Conservation (phyloP, 140 eudicot species). For the Cichorium intybus region DNA sequence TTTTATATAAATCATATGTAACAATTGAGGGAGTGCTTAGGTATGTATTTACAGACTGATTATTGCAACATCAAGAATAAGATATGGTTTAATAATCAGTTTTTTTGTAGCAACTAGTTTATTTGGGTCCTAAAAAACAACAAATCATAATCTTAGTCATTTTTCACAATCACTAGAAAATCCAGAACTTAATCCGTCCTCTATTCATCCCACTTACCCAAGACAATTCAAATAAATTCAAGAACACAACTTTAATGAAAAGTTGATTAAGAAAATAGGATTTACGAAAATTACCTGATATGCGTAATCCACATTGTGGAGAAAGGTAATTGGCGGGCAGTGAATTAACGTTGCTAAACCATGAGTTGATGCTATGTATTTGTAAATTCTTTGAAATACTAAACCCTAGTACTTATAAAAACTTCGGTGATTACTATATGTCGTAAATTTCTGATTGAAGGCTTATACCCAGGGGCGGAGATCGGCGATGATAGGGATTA, state of each 20-base stretch:
- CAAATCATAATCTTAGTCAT: too few species aligned
- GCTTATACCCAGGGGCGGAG: too few species aligned
- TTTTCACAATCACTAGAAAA: too few species aligned
- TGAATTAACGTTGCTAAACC: conserved; percentile 21
- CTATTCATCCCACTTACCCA: conserved; percentile 1
- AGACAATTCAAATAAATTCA: background rate
- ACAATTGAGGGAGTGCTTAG: too few species aligned
- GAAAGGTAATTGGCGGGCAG: conserved; percentile 8
- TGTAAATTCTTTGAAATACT: conserved; percentile 18
- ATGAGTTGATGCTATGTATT: conserved; percentile 30
- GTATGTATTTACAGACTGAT: too few species aligned
- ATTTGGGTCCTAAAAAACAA: too few species aligned
- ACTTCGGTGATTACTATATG: background rate
- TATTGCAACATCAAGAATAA: too few species aligned
- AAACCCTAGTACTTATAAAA: conserved; percentile 5
- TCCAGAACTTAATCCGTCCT: too few species aligned
- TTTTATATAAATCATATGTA: too few species aligned
- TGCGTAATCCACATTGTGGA: conserved; percentile 12
- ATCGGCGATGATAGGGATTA: too few species aligned
- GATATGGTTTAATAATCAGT: background rate
- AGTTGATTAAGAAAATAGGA: background rate
- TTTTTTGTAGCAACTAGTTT: background rate
- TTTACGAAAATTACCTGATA: conserved; percentile 17
- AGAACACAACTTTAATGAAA: background rate
- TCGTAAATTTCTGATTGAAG: too few species aligned